Evolutionary conservation across 1,284 basidiomycete genomes (phyloP).

Genomic region (Ustilago curta): DNA sequence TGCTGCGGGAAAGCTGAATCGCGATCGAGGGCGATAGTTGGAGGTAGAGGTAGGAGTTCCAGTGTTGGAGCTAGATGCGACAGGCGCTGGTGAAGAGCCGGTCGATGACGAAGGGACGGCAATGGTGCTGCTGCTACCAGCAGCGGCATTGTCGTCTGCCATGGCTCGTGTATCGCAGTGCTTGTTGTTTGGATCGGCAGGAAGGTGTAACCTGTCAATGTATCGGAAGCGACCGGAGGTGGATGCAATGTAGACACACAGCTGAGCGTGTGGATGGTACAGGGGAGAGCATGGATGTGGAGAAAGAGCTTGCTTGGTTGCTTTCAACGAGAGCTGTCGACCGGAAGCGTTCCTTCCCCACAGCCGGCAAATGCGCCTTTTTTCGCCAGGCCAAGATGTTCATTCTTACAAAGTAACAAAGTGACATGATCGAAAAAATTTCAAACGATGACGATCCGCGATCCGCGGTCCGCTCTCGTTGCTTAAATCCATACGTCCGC

Average conservation of each 20-base stretch:
- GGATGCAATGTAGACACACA: not conserved
- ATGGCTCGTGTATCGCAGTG: constrained; percentile 6
- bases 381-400: not conserved
- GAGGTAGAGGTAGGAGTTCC: not conserved
- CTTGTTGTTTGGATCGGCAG: not conserved
- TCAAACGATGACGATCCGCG: not conserved
- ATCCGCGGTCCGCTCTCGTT: not conserved
- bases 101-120: not conserved
- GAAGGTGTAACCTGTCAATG: not conserved
- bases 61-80: not conserved
- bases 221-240: not conserved
- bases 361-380: not conserved
- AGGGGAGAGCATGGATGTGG: constrained; percentile 3
- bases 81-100: not conserved
- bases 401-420: not conserved
- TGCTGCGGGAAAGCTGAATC: constrained; percentile 39
- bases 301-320: not conserved
- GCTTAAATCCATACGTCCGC: constrained; percentile 1
- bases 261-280: constrained; percentile 1
- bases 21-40: constrained; percentile 28
- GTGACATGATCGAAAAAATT: not conserved
- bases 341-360: constrained; percentile 7
- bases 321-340: constrained; percentile 3
- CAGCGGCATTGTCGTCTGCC: constrained; percentile 19
- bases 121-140: constrained; percentile 3